These are phyloP conservation scores for Phytophthora ohioensis DNA, from an alignment of 352 stramenopile genomes.

Conservation along the genomic window DNA sequence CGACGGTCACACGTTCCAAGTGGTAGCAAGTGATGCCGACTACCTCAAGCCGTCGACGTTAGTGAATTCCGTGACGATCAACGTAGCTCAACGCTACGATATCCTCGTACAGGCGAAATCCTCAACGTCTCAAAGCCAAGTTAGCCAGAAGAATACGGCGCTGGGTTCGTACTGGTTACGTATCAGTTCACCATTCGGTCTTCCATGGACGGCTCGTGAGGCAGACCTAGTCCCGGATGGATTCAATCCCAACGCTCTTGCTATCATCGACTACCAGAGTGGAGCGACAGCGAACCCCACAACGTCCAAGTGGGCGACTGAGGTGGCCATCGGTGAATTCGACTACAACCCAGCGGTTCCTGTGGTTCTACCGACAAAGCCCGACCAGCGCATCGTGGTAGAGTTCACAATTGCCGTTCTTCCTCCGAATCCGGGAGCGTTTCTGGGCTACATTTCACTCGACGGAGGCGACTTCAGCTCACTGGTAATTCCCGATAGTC, in stretches of 20 bases:
- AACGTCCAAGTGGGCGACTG: conserved; percentile 33
- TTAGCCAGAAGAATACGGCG: conserved; percentile 14
- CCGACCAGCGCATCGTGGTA: conserved; percentile 42
- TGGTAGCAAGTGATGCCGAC: conserved; percentile 46
- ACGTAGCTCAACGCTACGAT: conserved; percentile 50
- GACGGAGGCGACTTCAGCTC: conserved; percentile 37
- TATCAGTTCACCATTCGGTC: conserved; percentile 32
- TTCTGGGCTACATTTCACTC: conserved; percentile 45
- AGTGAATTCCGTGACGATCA: conserved; percentile 45
- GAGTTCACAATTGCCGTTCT: conserved; percentile 41
- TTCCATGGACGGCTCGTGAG: conserved; percentile 40
- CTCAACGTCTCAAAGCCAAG: conserved; percentile 20
- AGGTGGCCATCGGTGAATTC: conserved; percentile 46
- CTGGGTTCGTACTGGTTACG: conserved; percentile 46
- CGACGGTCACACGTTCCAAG: conserved; percentile 52
- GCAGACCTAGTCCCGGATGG: conserved; percentile 40
- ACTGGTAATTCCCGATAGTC: conserved; percentile 34
- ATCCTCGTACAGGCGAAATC: conserved; percentile 50
- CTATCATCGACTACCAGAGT: conserved; percentile 47
- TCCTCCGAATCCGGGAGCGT: conserved; percentile 20
- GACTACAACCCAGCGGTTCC: conserved; percentile 36
- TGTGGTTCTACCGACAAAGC: conserved; percentile 23
- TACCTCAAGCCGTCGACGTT: conserved; percentile 43
- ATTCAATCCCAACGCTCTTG: conserved; percentile 49
- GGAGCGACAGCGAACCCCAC: conserved; percentile 33